These are phyloP conservation scores for Quercus bicolor DNA, from an alignment of 306 rosid species.

Conservation along the genomic window DNA sequence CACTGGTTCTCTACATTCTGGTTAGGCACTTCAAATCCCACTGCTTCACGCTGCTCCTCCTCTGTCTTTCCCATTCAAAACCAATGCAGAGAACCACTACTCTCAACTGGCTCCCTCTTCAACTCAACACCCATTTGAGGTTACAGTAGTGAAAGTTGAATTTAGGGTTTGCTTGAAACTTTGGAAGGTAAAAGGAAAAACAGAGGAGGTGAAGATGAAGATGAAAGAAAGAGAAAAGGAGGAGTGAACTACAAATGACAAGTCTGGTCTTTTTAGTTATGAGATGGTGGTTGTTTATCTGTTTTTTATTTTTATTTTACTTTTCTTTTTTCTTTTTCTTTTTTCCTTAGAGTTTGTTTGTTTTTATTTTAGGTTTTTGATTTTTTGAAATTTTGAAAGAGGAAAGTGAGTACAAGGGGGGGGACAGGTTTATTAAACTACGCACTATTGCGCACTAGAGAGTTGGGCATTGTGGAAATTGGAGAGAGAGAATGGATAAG, in stretches of 20 bases:
- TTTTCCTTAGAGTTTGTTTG: not conserved
- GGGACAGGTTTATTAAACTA: not conserved
- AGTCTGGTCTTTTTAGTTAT: constrained; percentile 10
- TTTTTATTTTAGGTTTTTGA: not conserved
- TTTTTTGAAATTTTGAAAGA: not conserved
- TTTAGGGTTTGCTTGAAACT: too few species aligned
- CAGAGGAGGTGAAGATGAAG: not conserved
- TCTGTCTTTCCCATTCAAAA: constrained; percentile 70
- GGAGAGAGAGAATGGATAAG: too few species aligned
- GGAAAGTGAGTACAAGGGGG: not conserved
- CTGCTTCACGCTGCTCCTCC: constrained; percentile 46
- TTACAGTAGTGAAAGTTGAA: not conserved
- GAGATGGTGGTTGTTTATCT: constrained; percentile 37
- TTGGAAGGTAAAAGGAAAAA: too few species aligned
- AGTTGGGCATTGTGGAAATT: too few species aligned
- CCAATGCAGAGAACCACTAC: constrained; percentile 1
- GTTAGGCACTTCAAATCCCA: constrained; percentile 28
- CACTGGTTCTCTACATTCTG: constrained; percentile 43
- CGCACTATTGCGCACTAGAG: too few species aligned
- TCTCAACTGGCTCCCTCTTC: constrained; percentile 25
- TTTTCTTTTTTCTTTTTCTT: not conserved
- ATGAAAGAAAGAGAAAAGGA: not conserved
- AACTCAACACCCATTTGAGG: constrained; percentile 39
- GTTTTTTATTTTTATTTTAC: not conserved
- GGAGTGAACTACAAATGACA: constrained; percentile 39